A percentile compares a stretch with the other conserved stretches of the same genome.
Evolutionary conservation across 225 moss, liverwort and hornwort species (phyloP).

Genomic region (Polytrichum formosum): DNA sequence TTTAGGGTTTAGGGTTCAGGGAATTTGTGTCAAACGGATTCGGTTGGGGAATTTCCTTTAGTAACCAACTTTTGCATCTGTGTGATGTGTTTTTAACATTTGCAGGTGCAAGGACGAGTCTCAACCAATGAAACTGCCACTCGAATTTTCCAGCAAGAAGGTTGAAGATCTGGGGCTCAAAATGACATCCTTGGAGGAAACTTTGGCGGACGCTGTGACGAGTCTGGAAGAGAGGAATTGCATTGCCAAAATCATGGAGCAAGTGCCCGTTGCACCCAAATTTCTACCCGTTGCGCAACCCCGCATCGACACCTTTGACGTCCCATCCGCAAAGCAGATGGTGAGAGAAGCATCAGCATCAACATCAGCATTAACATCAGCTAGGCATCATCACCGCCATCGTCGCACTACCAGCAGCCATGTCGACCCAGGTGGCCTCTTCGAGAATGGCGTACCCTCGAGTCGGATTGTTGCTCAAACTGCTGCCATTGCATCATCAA

Average conservation of each 20-base stretch:
- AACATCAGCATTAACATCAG: too few relatives aligned
- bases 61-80: too few relatives aligned
- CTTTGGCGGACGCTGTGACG: conserved; percentile 20
- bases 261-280: background rate
- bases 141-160: conserved; percentile 27
- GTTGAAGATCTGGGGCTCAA: conserved; percentile 36
- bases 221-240: conserved; percentile 25
- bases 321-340: background rate
- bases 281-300: background rate
- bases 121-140: conserved; percentile 9
- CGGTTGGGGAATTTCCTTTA: too few relatives aligned
- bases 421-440: background rate
- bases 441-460: too few relatives aligned
- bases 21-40: background rate
- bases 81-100: background rate
- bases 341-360: background rate
- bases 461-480: too few relatives aligned
- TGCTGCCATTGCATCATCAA: background rate
- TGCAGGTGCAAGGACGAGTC: conserved; percentile 35
- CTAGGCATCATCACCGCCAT: background rate
- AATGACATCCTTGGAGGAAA: conserved; percentile 32
- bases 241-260: background rate
- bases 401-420: background rate
- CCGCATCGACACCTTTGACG: background rate
- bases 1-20: background rate